These are phyloP conservation scores for Vigna unguiculata DNA, from an alignment of 306 rosid genomes.

Conservation along the genomic window DNA sequence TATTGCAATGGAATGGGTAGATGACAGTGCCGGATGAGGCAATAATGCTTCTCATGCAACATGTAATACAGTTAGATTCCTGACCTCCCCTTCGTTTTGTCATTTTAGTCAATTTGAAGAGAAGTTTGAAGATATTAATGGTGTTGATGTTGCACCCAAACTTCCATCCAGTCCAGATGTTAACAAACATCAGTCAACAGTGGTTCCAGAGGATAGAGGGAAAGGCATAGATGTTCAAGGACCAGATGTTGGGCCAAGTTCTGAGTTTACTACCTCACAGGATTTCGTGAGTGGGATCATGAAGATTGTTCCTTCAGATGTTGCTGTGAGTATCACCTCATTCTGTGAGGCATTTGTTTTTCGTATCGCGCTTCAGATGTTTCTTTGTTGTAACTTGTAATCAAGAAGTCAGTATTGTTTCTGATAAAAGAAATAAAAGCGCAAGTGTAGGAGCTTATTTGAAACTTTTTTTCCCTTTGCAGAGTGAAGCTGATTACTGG, in stretches of 20 bases:
- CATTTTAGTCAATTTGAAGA: constrained; percentile 90
- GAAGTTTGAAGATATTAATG: constrained; percentile 90
- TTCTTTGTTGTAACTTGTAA: constrained; percentile 13
- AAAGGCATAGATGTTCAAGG: constrained; percentile 59
- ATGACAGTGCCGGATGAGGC: constrained; percentile 39
- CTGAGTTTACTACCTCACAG: constrained; percentile 66
- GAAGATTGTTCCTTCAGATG: constrained; percentile 98
- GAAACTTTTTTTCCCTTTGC: constrained; percentile 43
- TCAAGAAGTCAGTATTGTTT: constrained; percentile 14
- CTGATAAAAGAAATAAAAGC: constrained; percentile 29
- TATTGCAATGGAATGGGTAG: constrained; percentile 29
- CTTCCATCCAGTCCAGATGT: constrained; percentile 69
- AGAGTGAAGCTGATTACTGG: constrained; percentile 98
- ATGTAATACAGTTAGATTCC: constrained; percentile 27
- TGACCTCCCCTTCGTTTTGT: constrained; percentile 34
- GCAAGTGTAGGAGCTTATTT: constrained; percentile 33
- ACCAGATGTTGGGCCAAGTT: constrained; percentile 62
- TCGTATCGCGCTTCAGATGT: constrained; percentile 23
- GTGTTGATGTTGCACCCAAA: constrained; percentile 62
- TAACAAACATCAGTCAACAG: constrained; percentile 54
- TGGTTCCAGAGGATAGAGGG: constrained; percentile 56
- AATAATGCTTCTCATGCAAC: constrained; percentile 34
- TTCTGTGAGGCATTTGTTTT: constrained; percentile 35
- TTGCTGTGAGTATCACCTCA: constrained; percentile 75
- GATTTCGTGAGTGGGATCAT: constrained; percentile 88